Conservation (phyloP, 106 monocot species). For the Gastrodia elata region DNA sequence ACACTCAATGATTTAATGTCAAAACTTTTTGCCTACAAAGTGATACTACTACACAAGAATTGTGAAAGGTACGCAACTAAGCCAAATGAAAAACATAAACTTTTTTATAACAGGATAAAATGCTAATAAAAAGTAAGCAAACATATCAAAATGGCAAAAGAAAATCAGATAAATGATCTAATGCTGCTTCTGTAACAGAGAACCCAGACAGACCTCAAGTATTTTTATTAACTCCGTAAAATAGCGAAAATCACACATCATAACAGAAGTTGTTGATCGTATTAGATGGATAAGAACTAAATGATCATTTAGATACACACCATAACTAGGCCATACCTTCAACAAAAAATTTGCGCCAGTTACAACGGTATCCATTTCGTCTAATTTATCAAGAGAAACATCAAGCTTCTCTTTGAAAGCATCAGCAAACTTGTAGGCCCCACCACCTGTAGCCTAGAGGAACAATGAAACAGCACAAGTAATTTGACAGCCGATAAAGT, state of each 20-base stretch:
- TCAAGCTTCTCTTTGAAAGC: slow-evolving; percentile 53
- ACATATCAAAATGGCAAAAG: background rate
- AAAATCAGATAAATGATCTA: background rate
- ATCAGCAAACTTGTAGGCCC: slow-evolving; percentile 57
- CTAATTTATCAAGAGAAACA: slow-evolving; percentile 62
- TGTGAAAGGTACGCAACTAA: background rate
- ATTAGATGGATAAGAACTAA: slow-evolving; percentile 2
- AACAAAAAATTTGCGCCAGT: slow-evolving; percentile 63
- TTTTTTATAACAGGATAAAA: background rate
- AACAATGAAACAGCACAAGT: background rate
- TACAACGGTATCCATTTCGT: slow-evolving; percentile 59
- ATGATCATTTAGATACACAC: background rate
- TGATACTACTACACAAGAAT: background rate
- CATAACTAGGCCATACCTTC: slow-evolving; percentile 22
- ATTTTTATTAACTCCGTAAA: background rate
- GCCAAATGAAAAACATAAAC: background rate
- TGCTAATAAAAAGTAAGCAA: background rate
- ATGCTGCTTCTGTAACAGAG: background rate
- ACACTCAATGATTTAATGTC: background rate
- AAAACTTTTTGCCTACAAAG: background rate
- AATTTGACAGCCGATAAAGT: background rate
- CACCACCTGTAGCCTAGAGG: slow-evolving; percentile 61
- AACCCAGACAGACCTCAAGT: background rate
- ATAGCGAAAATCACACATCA: slow-evolving; percentile 1
- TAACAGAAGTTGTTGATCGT: background rate